Conservation (phyloP, 2,329 filamentous ascomycete genomes). For the Grosmannia penicillata region DNA sequence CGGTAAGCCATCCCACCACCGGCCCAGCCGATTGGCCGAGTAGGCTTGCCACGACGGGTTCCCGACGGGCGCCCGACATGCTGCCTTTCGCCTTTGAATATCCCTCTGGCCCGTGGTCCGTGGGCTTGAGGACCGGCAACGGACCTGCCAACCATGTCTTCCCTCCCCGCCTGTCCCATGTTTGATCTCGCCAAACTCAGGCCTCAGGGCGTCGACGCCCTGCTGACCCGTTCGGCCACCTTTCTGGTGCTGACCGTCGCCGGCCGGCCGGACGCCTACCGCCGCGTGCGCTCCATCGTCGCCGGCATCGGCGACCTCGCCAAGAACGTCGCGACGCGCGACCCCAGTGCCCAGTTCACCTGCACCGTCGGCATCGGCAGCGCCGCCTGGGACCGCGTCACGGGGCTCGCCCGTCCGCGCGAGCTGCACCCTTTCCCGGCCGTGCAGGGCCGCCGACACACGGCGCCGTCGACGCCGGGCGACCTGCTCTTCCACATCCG, state of each 20-base stretch:
- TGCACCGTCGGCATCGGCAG: constrained; percentile 41
- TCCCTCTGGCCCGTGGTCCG: no score
- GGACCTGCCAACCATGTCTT: no score
- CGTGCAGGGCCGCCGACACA: constrained; percentile 31
- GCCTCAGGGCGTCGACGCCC: constrained; percentile 31
- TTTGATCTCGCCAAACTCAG: constrained; percentile 13
- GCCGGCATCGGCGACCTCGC: constrained; percentile 27
- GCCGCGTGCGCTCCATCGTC: constrained; percentile 28
- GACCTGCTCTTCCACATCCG: constrained; percentile 45
- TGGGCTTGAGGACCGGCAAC: no score
- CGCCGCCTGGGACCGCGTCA: constrained; percentile 33
- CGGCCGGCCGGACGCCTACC: constrained; percentile 17
- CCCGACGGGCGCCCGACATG: no score
- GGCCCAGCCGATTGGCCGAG: no score
- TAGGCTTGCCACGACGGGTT: no score
- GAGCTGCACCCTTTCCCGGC: constrained; percentile 36
- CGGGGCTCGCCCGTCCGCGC: constrained; percentile 24
- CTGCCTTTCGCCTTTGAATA: no score
- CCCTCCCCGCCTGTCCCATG: no score
- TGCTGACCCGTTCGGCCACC: constrained; percentile 35
- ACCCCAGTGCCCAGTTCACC: constrained; percentile 27
- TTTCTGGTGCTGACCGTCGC: constrained; percentile 34
- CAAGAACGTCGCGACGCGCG: constrained; percentile 39
- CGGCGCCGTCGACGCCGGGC: constrained; percentile 38
- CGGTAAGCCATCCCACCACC: no score